These are phyloP conservation scores for Phytophthora foliorum DNA, from an alignment of 352 stramenopile species.

Conservation along the genomic window DNA sequence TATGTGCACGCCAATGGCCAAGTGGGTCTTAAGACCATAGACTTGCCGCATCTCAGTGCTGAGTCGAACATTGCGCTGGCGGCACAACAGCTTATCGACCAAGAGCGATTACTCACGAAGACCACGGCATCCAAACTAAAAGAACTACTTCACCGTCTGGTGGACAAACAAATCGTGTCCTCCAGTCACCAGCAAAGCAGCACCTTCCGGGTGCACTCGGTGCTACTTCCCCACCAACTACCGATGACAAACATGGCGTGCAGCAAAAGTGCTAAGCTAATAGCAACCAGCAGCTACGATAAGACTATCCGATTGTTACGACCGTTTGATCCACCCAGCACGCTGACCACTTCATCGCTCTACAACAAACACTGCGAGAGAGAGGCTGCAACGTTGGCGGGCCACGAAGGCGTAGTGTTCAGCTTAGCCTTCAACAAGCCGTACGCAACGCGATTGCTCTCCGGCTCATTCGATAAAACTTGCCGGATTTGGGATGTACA, in stretches of 20 bases:
- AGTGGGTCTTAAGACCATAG: conserved; percentile 62
- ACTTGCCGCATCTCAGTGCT: conserved; percentile 71
- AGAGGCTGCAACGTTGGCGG: conserved; percentile 47
- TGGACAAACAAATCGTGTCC: conserved; percentile 76
- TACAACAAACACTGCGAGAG: conserved; percentile 31
- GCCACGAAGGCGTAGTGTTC: conserved; percentile 77
- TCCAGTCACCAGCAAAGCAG: conserved; percentile 34
- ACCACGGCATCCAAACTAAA: conserved; percentile 53
- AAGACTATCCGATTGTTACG: conserved; percentile 70
- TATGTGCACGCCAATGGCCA: conserved; percentile 62
- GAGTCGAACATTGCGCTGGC: conserved; percentile 75
- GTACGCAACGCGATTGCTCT: conserved; percentile 60
- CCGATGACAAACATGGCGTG: conserved; percentile 80
- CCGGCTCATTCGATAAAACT: conserved; percentile 84
- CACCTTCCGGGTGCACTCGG: conserved; percentile 46
- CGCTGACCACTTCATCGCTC: background rate
- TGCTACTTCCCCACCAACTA: conserved; percentile 61
- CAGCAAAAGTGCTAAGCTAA: conserved; percentile 70
- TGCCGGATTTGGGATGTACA: conserved; percentile 76
- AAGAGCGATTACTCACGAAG: conserved; percentile 69
- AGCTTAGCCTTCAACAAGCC: conserved; percentile 71
- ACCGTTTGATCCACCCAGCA: conserved; percentile 32
- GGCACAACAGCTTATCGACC: conserved; percentile 59
- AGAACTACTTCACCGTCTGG: conserved; percentile 71
- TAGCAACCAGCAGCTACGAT: conserved; percentile 81